Evolutionary conservation across 352 stramenopile species (phyloP).

Genomic region (Pythium periplocum): DNA sequence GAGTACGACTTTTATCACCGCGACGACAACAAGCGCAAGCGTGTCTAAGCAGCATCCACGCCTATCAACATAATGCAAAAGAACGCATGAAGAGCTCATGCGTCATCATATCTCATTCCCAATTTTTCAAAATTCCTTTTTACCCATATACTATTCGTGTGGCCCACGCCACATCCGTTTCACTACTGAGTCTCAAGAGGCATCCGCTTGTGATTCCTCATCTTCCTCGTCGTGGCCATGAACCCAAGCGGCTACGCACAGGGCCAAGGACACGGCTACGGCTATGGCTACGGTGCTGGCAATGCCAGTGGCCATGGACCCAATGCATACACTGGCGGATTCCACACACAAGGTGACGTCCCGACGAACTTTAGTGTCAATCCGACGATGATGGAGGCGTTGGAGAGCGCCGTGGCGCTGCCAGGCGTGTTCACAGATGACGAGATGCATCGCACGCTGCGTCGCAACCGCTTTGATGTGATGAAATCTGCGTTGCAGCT

Average conservation of each 20-base stretch:
- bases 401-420: constrained; percentile 63
- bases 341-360: constrained; percentile 30
- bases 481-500: constrained; percentile 68
- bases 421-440: constrained; percentile 43
- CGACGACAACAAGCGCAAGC: neutral
- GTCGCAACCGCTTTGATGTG: constrained; percentile 57
- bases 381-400: constrained; percentile 51
- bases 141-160: no score
- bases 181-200: no score
- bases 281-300: constrained; percentile 3
- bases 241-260: constrained; percentile 2
- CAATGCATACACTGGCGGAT: constrained; percentile 17
- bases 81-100: no score
- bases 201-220: neutral
- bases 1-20: constrained; percentile 3
- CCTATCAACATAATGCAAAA: no score
- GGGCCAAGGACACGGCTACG: constrained; percentile 3
- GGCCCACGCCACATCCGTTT: no score
- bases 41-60: no score
- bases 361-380: constrained; percentile 20
- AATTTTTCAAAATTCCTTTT: no score
- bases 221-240: constrained; percentile 1
- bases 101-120: no score
- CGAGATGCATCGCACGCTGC: constrained; percentile 56
- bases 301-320: neutral